Percentiles rank a stretch among this genome's conserved stretches.
These are phyloP conservation scores for Phytophthora quininea DNA, from an alignment of 352 stramenopile species.

Conservation along the genomic window DNA sequence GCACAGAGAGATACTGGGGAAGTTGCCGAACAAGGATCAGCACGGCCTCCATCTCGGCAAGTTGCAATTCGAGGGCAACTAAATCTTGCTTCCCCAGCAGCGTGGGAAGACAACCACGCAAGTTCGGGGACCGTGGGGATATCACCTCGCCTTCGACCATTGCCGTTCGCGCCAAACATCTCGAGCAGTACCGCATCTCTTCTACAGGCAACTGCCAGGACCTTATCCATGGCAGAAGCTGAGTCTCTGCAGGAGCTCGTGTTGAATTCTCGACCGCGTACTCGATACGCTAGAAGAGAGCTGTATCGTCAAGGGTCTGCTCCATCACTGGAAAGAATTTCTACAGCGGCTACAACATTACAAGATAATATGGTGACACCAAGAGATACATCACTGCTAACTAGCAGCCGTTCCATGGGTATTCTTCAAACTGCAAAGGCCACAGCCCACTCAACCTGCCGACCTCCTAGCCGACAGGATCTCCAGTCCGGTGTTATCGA, in stretches of 20 bases:
- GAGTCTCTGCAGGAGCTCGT: slow-evolving; percentile 26
- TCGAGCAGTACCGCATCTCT: slow-evolving; percentile 8
- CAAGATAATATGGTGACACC: background rate
- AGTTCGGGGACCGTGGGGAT: background rate
- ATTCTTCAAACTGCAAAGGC: background rate
- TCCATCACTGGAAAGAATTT: slow-evolving; percentile 46
- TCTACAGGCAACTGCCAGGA: slow-evolving; percentile 13
- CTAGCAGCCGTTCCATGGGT: slow-evolving; percentile 10
- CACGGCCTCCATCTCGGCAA: slow-evolving; percentile 35
- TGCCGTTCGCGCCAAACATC: slow-evolving; percentile 18
- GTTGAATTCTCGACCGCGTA: slow-evolving; percentile 52
- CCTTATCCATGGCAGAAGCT: background rate
- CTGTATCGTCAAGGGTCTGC: slow-evolving; percentile 29
- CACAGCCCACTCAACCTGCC: background rate
- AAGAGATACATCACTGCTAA: background rate
- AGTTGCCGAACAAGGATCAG: background rate
- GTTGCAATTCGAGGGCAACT: slow-evolving; percentile 45
- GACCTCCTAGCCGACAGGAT: slow-evolving; percentile 16
- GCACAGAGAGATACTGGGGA: background rate
- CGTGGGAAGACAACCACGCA: slow-evolving; percentile 16
- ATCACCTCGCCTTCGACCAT: slow-evolving; percentile 22
- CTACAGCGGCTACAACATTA: slow-evolving; percentile 23
- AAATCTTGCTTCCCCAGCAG: slow-evolving; percentile 15
- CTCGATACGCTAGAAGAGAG: slow-evolving; percentile 62
- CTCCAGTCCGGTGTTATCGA: slow-evolving; percentile 15